Percentiles rank a stretch among this genome's conserved stretches.
These are phyloP conservation scores for Mentha longifolia DNA, from an alignment of 257 asterid genomes.

Conservation along the genomic window DNA sequence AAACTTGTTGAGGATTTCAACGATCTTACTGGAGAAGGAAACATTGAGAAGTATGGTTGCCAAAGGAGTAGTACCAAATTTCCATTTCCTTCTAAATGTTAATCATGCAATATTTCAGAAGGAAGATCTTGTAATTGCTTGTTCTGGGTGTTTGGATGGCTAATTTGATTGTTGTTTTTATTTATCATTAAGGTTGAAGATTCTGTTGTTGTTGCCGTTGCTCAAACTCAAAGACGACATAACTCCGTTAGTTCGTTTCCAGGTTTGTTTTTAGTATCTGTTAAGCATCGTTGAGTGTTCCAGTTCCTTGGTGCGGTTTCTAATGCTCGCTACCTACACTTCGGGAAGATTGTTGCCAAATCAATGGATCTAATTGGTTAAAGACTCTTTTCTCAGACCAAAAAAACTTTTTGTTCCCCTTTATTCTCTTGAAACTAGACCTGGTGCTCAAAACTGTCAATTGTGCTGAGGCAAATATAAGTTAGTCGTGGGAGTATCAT, in stretches of 20 bases:
- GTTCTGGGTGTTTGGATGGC: no score
- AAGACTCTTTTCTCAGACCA: neutral
- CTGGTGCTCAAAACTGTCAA: neutral
- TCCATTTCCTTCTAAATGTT: slow-evolving; percentile 24
- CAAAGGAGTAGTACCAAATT: slow-evolving; percentile 21
- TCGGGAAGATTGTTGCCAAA: slow-evolving; percentile 12
- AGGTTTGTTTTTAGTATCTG: slow-evolving; percentile 50
- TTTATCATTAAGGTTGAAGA: slow-evolving; percentile 99
- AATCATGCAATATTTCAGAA: slow-evolving; percentile 9
- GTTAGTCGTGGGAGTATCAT: neutral
- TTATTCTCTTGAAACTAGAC: slow-evolving; percentile 23
- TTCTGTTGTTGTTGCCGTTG: slow-evolving; percentile 78
- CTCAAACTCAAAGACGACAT: slow-evolving; percentile 90
- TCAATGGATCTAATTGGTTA: slow-evolving; percentile 21
- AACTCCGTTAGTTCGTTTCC: slow-evolving; percentile 78
- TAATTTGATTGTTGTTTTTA: neutral
- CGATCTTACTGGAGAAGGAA: slow-evolving; percentile 94
- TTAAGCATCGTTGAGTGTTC: slow-evolving; percentile 22
- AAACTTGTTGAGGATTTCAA: slow-evolving; percentile 66
- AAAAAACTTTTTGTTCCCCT: neutral
- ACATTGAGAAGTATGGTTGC: slow-evolving; percentile 61
- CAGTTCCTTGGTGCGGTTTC: slow-evolving; percentile 12
- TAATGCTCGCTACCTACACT: slow-evolving; percentile 8
- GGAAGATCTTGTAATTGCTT: no score
- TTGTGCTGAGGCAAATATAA: neutral